These are phyloP conservation scores for Penicillium riverlandense DNA, from an alignment of 495 filamentous ascomycete species.

Conservation along the genomic window DNA sequence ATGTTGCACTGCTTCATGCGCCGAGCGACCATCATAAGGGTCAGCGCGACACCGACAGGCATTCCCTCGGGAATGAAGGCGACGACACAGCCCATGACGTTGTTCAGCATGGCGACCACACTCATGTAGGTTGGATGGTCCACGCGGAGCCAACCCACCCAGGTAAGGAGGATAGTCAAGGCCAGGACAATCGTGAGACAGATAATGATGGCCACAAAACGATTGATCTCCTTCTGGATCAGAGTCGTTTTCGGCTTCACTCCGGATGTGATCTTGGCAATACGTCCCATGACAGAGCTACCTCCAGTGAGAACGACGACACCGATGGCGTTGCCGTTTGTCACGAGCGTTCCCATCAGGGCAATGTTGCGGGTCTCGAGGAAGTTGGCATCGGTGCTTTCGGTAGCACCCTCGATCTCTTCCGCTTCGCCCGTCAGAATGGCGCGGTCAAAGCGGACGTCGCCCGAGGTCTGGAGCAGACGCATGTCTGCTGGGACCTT, in stretches of 20 bases:
- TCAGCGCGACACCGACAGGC: slow-evolving; percentile 59
- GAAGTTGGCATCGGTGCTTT: slow-evolving; percentile 61
- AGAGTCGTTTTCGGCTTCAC: slow-evolving; percentile 57
- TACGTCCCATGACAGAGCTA: slow-evolving; percentile 58
- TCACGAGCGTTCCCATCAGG: slow-evolving; percentile 64
- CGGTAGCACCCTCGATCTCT: slow-evolving; percentile 51
- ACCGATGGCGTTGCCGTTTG: slow-evolving; percentile 57
- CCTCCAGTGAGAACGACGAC: slow-evolving; percentile 56
- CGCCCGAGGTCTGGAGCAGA: slow-evolving; percentile 54
- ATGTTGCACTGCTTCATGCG: slow-evolving; percentile 60
- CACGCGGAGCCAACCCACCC: slow-evolving; percentile 57
- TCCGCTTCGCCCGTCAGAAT: slow-evolving; percentile 66
- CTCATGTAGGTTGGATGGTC: slow-evolving; percentile 58
- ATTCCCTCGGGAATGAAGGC: slow-evolving; percentile 70
- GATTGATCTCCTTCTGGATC: slow-evolving; percentile 61
- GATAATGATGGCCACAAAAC: slow-evolving; percentile 60
- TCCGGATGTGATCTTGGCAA: slow-evolving; percentile 58
- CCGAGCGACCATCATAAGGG: slow-evolving; percentile 52
- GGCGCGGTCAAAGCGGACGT: slow-evolving; percentile 64
- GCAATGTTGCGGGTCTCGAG: slow-evolving; percentile 68
- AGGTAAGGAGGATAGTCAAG: slow-evolving; percentile 48
- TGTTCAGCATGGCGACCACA: slow-evolving; percentile 58
- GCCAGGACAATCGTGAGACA: slow-evolving; percentile 45
- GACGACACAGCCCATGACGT: slow-evolving; percentile 59
- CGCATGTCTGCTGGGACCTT: slow-evolving; percentile 68